Base-by-base conservation (phyloP, 768 basidiomycete species). In the Auricularia cornea region DNA sequence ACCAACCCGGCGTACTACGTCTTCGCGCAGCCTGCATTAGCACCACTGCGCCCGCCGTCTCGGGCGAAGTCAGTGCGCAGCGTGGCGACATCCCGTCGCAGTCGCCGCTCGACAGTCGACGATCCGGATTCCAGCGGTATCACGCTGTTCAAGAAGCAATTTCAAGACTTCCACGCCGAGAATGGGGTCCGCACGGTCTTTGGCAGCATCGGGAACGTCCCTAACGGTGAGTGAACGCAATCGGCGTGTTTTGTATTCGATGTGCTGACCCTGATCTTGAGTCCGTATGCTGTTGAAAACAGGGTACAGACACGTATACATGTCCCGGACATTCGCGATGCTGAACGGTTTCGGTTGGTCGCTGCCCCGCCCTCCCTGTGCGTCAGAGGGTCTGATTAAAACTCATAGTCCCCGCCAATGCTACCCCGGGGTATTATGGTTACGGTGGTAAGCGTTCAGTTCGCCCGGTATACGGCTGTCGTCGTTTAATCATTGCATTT, bases 181-280 rank as follows among this genome's bases (percentile, higher is more conserved):
- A 94, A 94, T 68, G 97, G 97, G 0, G 95, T 98, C 10, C 80
- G 96, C 60, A 98, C 94, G 3, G 89, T 99, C 18, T 80, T 87
- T 66, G 97, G 97, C 2, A 87, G 83, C 66, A 92, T 98, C 63
- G 96, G 94, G 0, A 89, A 92, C n/a, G 92, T 93, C 48, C 78
- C 87, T 60, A 86, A 90, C 73, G 94, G 94, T 92, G 63, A 61
- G 84, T 72, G 30, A 28, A 31, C 30, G 52, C 59, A 54, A 59
- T 33, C 61, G 61, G 61, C 48, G 26, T 20, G 35, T 12, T 54
- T 14, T 56, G 30, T 61, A 29, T 31, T 32, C 33, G 12, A 61
- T 23, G 23, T 23, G 60, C 32, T 32, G 10, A 62, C 60, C 62
- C 62, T 60, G 60, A 61, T 52, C 20, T 26, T 0, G 69, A 93